Evolutionary conservation across 2,329 filamentous ascomycete species (phyloP), one percentile per base, ranked within the genome.

Genomic region (Exophiala sideris): DNA sequence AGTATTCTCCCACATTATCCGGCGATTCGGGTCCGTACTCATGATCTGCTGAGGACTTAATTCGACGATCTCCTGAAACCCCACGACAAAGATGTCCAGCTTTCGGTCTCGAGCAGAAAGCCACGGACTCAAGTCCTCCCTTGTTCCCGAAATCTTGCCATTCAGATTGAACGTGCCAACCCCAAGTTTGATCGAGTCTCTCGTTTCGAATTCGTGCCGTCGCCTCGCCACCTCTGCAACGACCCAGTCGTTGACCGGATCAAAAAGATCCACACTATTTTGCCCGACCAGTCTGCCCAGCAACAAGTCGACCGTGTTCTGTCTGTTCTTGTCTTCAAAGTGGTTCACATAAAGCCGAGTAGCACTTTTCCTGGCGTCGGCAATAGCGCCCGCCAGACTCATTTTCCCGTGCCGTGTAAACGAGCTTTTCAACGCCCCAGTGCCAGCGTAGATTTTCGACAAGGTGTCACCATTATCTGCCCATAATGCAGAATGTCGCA

Each of bases 61-160:
- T 67, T 96, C 89, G n/a, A 99, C 94, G 59, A 99, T 97, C 71
- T 99, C 94, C 68, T 99, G 94, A 65, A 99, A 97, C 0, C 90
- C 94, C 12, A 96, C 86, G 6, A 88, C 91, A 48, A 95, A 85
- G 35, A 99, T 88, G 54, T 92, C 88, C 5, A 94, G 91, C 57
- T 88, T 84, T n/a, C 77, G 74, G 14, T 70, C 63, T 4, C 82
- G 79, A 3, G 79, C 73, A 66, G 88, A 91, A 3, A 99, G 76
- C 94, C 94, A 99, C 1, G 86, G 78, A 0, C 88, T 87, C 10
- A 99, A 76, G 67, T 97, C 91, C 59, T 89, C 80, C 16, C 85
- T 80, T 20, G 91, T 79, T 3, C 91, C 91, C 54, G 85, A 77
- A 1, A 87, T 91, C 51, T 88, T 86, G 16, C 94, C 94, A 63